Evolutionary conservation across 1,284 basidiomycete genomes (phyloP).

Genomic region (Microstroma glucosiphilum): DNA sequence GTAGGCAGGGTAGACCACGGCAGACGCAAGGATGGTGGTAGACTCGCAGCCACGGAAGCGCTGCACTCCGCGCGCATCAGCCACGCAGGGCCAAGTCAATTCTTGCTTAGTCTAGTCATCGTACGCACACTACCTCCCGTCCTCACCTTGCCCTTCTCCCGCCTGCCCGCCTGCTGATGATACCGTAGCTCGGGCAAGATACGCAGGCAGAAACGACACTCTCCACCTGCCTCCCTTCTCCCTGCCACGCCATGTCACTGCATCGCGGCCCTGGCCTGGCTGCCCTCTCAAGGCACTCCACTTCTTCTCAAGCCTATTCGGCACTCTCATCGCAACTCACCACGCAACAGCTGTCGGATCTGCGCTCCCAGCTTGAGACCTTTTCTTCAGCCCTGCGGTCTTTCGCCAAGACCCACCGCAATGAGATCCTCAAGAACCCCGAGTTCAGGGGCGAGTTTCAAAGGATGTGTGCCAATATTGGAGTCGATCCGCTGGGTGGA

Average conservation of each 20-base stretch:
- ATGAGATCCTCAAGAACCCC: constrained; percentile 74
- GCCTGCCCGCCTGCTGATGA: background rate
- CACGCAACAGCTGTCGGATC: constrained; percentile 66
- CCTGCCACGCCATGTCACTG: constrained; percentile 41
- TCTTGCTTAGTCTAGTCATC: no score
- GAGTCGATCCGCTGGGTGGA: constrained; percentile 76
- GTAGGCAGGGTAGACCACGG: no score
- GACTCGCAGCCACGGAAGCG: no score
- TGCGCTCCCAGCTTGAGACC: constrained; percentile 71
- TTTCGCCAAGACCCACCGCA: constrained; percentile 77
- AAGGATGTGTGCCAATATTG: constrained; percentile 89
- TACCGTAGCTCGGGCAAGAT: background rate
- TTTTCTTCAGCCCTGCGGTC: constrained; percentile 73
- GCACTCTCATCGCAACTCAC: constrained; percentile 74
- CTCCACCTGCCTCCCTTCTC: background rate
- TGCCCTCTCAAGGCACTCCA: constrained; percentile 53
- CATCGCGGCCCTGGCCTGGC: constrained; percentile 56
- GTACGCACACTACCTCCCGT: no score
- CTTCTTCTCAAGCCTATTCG: constrained; percentile 60
- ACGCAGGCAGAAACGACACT: background rate
- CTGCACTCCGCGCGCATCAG: no score
- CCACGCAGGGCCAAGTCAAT: no score
- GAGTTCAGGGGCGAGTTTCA: constrained; percentile 86
- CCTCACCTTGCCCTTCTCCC: background rate
- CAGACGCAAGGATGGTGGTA: no score